phyloP scores from a whole-genome alignment of 1,284 basidiomycete species.

The Flammula alnicola region DNA sequence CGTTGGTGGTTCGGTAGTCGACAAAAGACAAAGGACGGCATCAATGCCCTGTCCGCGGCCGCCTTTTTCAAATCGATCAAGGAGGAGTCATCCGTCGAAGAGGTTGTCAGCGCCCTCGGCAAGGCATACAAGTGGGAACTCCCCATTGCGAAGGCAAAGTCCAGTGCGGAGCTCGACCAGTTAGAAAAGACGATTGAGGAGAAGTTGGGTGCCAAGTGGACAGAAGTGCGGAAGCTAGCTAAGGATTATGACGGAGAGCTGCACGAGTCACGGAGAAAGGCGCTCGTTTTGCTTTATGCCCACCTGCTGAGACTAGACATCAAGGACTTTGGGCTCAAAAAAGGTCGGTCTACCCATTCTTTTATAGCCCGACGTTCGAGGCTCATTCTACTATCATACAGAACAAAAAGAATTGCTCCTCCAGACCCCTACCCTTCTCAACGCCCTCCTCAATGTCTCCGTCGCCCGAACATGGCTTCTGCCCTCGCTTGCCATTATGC shows the following conservation, averaged over 20 bases:
- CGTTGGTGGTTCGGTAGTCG: conserved; percentile 98
- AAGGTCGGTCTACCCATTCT: conserved; percentile 51
- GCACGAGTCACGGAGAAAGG: conserved; percentile 47
- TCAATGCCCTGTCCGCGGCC: conserved; percentile 85
- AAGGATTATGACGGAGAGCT: conserved; percentile 39
- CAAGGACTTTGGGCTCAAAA: conserved; percentile 55
- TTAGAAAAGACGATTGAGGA: conserved; percentile 63
- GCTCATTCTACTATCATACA: conserved; percentile 32
- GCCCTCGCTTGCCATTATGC: conserved; percentile 80
- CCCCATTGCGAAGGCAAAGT: conserved; percentile 29
- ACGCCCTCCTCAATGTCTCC: conserved; percentile 83
- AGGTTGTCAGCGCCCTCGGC: conserved; percentile 78
- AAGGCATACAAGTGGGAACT: conserved; percentile 75
- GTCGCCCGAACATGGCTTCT: conserved; percentile 92
- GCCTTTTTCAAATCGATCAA: conserved; percentile 88
- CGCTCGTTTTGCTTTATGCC: conserved; percentile 82
- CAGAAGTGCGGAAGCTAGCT: conserved; percentile 42
- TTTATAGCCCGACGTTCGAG: neutral
- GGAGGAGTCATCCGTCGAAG: conserved; percentile 80
- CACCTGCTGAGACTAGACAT: conserved; percentile 83
- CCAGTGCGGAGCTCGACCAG: conserved; percentile 52
- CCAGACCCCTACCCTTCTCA: conserved; percentile 76
- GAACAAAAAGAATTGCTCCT: conserved; percentile 75
- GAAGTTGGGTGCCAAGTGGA: conserved; percentile 58
- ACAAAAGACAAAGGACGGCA: conserved; percentile 91